Base-by-base conservation (phyloP, 1,139 yeast species). In the Oligophagozyma castellii region DNA sequence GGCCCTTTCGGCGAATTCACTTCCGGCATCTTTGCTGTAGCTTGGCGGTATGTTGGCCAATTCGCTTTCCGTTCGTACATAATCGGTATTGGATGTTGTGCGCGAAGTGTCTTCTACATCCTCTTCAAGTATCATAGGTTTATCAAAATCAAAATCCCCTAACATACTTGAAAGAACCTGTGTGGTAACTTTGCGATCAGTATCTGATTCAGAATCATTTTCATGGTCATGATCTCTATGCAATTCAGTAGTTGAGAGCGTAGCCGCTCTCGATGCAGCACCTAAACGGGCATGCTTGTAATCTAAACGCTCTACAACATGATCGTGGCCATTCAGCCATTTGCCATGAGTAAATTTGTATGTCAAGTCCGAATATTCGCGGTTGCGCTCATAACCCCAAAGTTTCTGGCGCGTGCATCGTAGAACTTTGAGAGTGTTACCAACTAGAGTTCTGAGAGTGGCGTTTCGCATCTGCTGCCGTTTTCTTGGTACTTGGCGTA, bases 251-350 rank as follows among this genome's bases (percentile, higher is more conserved):
- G 10, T 18, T 18, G 20, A 18, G 10, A 26, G 43, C 8, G 40
- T 54, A n/a, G 42, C 37, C 5, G 40, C 43, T 26, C 44, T 42
- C 29, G 41, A 38, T 26, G 44, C 21, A 31, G 33, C 35, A 5
- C 38, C 35, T 11, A 47, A 25, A 24, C 41, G 36, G 3, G 23
- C 26, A 3, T 40, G 46, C 27, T 37, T 48, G 29, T 46, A 48
- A 24, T 51, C 48, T 29, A 61, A 48, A 38, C 71, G 62, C 44
- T 84, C 95, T 12, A 83, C 65, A 5, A 79, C 65, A 49, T 81
- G 93, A 31, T 78, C 81, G 39, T 71, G 73, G 5, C 92, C 92
- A 53, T 83, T 83, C 41, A 64, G 66, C 98, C 98, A 89, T 25
- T 63, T 65, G 35, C 74, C 65, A 18, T 18, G 10, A 11, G 53